Evolutionary conservation across 1,139 yeast species (phyloP).

Genomic region (Kazachstania sp.): DNA sequence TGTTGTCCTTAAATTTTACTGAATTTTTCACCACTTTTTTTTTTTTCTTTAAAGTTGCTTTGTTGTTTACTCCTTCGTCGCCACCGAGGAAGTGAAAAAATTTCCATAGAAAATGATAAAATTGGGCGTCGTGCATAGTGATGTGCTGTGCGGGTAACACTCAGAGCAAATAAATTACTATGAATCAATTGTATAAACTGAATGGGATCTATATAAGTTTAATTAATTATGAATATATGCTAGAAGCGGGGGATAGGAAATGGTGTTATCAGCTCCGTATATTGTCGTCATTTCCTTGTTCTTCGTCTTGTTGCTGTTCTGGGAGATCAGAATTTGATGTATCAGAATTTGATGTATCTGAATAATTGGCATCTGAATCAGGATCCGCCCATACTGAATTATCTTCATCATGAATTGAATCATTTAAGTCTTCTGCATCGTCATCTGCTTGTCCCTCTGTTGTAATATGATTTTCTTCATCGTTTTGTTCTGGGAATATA

Average conservation of each 20-base stretch:
- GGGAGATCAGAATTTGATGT: no score
- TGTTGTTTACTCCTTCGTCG: constrained; percentile 6
- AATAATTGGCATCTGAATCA: neutral
- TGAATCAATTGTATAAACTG: neutral
- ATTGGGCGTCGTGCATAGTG: constrained; percentile 6
- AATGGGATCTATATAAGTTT: neutral
- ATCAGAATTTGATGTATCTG: neutral
- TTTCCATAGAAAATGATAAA: neutral
- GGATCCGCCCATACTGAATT: constrained; percentile 2
- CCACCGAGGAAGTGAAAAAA: constrained; percentile 4
- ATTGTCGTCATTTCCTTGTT: neutral
- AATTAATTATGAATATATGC: no score
- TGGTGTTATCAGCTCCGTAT: no score
- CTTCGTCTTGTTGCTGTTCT: neutral
- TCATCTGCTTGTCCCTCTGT: neutral
- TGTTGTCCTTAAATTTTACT: neutral
- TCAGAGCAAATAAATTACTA: neutral
- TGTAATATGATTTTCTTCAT: neutral
- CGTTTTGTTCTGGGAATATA: constrained; percentile 11
- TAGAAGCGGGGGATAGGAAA: no score
- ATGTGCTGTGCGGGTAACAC: neutral
- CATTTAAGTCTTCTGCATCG: neutral
- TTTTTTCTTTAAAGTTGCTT: neutral
- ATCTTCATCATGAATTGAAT: neutral
- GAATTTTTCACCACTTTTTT: neutral